A percentile compares a stretch with the other conserved stretches of the same genome.
Evolutionary conservation across 1,284 basidiomycete species (phyloP).

Genomic region (Hypsizygus ulmarius): DNA sequence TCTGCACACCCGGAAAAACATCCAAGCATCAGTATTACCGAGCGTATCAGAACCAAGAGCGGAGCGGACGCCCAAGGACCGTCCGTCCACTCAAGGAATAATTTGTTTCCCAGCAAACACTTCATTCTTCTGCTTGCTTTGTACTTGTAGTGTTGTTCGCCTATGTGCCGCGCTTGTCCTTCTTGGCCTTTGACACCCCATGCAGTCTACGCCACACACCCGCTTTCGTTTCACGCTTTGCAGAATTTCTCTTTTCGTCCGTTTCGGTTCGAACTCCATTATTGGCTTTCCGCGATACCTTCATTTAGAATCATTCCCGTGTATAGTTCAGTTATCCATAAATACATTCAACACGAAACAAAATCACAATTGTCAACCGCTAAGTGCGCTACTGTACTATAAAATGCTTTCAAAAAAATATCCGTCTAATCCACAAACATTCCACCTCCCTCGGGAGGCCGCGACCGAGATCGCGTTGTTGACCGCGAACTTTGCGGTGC

Average conservation of each 20-base stretch:
- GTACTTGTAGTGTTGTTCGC: neutral
- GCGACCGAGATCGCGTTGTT: conserved; percentile 7
- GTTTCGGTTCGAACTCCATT: neutral
- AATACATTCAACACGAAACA: neutral
- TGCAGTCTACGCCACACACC: neutral
- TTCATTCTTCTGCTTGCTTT: neutral
- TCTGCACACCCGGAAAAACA: conserved; percentile 27
- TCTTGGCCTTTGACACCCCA: too few species aligned
- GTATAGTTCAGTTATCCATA: neutral
- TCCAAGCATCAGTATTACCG: conserved; percentile 26
- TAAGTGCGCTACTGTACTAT: too few species aligned
- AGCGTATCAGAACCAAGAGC: conserved; percentile 22
- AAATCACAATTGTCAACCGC: too few species aligned
- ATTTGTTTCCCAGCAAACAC: neutral
- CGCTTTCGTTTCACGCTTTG: neutral
- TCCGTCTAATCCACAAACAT: conserved; percentile 29
- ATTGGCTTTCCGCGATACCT: neutral
- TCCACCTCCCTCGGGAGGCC: conserved; percentile 23
- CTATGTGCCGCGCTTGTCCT: neutral
- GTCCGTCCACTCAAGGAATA: conserved; percentile 15
- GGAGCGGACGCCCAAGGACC: conserved; percentile 13
- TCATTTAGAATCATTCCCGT: neutral
- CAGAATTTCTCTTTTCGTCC: neutral
- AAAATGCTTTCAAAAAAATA: too few species aligned
- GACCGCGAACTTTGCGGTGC: too few species aligned